Percentiles rank a stretch among this genome's conserved stretches.
These are phyloP conservation scores for Colletotrichum kahawae DNA, from an alignment of 2,329 filamentous ascomycete species.

Conservation along the genomic window DNA sequence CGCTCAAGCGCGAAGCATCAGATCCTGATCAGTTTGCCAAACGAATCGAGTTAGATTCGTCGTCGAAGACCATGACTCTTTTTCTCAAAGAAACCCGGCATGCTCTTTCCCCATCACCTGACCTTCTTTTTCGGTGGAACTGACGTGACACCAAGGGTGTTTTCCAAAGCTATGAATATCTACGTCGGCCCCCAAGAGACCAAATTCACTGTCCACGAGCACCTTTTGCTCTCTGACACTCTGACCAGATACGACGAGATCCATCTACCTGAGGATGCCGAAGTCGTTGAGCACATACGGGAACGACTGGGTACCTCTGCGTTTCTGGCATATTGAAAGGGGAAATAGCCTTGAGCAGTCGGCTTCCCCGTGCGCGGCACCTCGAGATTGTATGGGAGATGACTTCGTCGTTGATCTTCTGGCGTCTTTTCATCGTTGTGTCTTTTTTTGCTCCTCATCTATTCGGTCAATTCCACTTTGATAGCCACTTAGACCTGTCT, in stretches of 20 bases:
- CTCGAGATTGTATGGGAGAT: background rate
- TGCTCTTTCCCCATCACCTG: background rate
- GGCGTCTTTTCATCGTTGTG: background rate
- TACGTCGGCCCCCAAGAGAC: background rate
- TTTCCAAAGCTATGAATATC: background rate
- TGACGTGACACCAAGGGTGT: background rate
- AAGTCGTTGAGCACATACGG: background rate
- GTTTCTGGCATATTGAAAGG: background rate
- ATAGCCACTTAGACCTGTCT: background rate
- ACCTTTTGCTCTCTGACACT: accelerated
- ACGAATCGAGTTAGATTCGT: background rate
- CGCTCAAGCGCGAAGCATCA: background rate
- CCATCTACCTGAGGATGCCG: background rate
- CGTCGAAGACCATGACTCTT: background rate
- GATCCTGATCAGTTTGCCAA: background rate
- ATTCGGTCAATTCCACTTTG: background rate
- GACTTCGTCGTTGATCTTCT: background rate
- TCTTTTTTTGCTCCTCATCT: background rate
- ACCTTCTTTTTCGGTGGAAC: background rate
- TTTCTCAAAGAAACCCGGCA: background rate
- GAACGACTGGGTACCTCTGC: background rate
- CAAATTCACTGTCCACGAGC: background rate
- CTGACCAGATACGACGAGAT: background rate
- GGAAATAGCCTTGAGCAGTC: background rate
- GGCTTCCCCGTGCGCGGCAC: background rate